These are phyloP conservation scores for Irpex sp. DNA, from an alignment of 1,284 basidiomycete genomes.

Conservation along the genomic window DNA sequence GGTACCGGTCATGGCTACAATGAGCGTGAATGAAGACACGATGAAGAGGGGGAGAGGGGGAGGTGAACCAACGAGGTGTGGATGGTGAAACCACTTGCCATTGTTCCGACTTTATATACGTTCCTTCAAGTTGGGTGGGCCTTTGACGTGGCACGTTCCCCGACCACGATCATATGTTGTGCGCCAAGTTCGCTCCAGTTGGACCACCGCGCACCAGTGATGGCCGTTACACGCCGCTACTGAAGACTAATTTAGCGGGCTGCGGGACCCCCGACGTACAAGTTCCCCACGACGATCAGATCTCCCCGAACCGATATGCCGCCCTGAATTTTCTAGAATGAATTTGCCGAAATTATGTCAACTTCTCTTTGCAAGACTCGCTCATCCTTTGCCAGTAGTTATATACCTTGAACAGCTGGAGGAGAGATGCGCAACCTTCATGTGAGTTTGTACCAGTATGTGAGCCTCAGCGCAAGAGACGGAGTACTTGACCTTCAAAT, in stretches of 20 bases:
- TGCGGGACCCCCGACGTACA: not conserved
- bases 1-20: constrained; percentile 25
- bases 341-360: not conserved
- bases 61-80: not conserved
- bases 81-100: not conserved
- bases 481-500: no score
- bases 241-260: not conserved
- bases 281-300: not conserved
- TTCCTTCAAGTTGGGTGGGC: not conserved
- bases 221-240: not conserved
- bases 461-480: no score
- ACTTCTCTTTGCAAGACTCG: no score
- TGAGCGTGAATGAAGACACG: not conserved
- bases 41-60: not conserved
- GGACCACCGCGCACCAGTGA: not conserved
- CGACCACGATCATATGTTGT: not conserved
- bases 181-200: not conserved
- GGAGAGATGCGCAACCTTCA: no score
- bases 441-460: no score
- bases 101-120: not conserved
- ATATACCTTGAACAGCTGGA: not conserved
- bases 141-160: not conserved
- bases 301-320: not conserved
- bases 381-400: not conserved
- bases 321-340: not conserved